These are phyloP conservation scores for Neurospora africana DNA, from an alignment of 495 filamentous ascomycete species.

Conservation along the genomic window DNA sequence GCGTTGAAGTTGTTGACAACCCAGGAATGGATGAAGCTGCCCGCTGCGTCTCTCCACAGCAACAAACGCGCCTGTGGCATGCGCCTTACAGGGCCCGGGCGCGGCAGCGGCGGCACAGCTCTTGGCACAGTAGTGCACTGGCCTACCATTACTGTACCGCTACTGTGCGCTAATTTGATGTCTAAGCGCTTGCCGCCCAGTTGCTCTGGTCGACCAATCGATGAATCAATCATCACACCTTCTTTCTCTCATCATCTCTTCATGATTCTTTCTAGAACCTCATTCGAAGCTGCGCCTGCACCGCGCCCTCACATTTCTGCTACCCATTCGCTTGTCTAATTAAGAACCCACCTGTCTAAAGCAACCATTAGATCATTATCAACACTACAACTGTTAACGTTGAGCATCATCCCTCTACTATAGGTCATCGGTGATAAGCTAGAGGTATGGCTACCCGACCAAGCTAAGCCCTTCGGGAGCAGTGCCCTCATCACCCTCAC, in stretches of 20 bases:
- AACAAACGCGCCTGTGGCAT: not conserved
- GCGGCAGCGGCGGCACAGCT: not conserved
- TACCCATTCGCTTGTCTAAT: not conserved
- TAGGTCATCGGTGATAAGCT: not conserved
- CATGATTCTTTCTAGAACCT: not conserved
- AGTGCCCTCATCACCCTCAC: not conserved
- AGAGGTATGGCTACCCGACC: not conserved
- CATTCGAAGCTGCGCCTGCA: not conserved
- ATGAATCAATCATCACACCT: not conserved
- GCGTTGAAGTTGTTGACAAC: not conserved
- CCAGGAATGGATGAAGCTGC: not conserved
- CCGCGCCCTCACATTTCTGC: not conserved
- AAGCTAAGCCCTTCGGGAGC: not conserved
- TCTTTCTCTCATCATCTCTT: not conserved
- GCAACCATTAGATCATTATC: not conserved
- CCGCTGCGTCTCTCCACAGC: not conserved
- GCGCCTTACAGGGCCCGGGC: not conserved
- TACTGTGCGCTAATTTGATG: not conserved
- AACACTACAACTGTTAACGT: not conserved
- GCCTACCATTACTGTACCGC: not conserved
- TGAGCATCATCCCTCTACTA: not conserved
- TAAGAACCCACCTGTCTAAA: not conserved
- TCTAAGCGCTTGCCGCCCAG: not conserved
- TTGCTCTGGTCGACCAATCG: not conserved
- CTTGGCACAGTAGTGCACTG: not conserved